Evolutionary conservation across 208 protist genomes (phyloP), one percentile per base, ranked within the genome.

Genomic region (Acanthamoeba polyphaga): DNA sequence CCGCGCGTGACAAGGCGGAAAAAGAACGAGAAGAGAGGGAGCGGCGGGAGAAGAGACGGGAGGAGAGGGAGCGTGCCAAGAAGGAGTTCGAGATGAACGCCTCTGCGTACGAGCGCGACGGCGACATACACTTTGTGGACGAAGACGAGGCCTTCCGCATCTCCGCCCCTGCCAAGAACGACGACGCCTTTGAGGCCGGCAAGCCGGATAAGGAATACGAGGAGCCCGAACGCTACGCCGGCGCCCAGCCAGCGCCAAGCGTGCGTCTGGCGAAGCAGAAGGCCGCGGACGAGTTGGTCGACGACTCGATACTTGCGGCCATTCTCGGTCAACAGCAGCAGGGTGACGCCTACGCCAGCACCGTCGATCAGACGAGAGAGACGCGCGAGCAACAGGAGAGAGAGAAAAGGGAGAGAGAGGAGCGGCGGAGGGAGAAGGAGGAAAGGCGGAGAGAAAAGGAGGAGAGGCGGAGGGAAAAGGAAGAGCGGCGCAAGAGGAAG

Each of bases 31-130:
- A 29, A 29, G 62, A 10, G 62, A 22, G 62, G 43, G 43, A 68
- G 27, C 62, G 62, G 62, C 22, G 24, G 24, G 24, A n/a, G 62
- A 68, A 68, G 24, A 68, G 27, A 19, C 62, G 27, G 32, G 29
- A 29, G 8, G 38, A 80, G 70, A 15, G 22, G 70, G 70, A 80
- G 70, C 70, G n/a, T 1, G 32, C 32, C 24, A 80, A 51, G 34
- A 80, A 46, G n/a, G 70, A 80, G 70, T 80, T 80, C n/a, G 70
- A 80, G 24, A 1, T 80, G 29, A 80, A 49, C 70, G 29, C 70
- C 15, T 80, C 1, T 27, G 38, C 38, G 29, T 80, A 80, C 32
- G 70, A 46, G n/a, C 70, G 70, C 22, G 70, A 80, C 32, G 70
- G 70, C 70, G 70, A 80, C 32, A 80, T 80, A 15, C 70, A 80